These are phyloP conservation scores for Malassezia japonica DNA, from an alignment of 1,284 basidiomycete genomes.

Conservation along the genomic window DNA sequence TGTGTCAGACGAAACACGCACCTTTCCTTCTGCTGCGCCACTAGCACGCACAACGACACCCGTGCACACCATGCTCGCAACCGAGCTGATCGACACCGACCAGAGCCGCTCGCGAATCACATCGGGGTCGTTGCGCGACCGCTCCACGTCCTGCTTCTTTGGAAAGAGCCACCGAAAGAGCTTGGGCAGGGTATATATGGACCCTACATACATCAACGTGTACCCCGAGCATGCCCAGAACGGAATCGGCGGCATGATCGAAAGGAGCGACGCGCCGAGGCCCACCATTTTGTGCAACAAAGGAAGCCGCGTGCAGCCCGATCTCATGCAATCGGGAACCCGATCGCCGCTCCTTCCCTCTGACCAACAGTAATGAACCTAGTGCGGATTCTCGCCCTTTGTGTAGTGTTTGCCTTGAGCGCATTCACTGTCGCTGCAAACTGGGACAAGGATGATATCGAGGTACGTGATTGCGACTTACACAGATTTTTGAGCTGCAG, in stretches of 20 bases:
- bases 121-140: conserved; percentile 21
- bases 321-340: neutral
- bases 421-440: conserved; percentile 4
- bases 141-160: neutral
- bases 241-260: neutral
- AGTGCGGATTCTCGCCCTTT: conserved; percentile 3
- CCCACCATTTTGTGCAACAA: neutral
- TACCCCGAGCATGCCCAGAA: conserved; percentile 2
- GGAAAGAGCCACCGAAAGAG: neutral
- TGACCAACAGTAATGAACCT: conserved; percentile 5
- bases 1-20: neutral
- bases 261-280: neutral
- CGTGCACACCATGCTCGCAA: conserved; percentile 3
- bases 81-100: conserved; percentile 20
- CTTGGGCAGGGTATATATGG: conserved; percentile 6
- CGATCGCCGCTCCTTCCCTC: neutral
- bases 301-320: neutral
- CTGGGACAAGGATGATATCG: conserved; percentile 39
- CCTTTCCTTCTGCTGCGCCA: neutral
- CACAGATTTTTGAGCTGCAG: conserved; percentile 44
- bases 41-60: neutral
- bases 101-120: conserved; percentile 26
- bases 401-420: conserved; percentile 10
- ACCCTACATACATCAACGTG: conserved; percentile 15
- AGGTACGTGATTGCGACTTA: conserved; percentile 15